Conservation (phyloP, 371 early-diverging fungal species). For the Syncephalastrum contaminatum region DNA sequence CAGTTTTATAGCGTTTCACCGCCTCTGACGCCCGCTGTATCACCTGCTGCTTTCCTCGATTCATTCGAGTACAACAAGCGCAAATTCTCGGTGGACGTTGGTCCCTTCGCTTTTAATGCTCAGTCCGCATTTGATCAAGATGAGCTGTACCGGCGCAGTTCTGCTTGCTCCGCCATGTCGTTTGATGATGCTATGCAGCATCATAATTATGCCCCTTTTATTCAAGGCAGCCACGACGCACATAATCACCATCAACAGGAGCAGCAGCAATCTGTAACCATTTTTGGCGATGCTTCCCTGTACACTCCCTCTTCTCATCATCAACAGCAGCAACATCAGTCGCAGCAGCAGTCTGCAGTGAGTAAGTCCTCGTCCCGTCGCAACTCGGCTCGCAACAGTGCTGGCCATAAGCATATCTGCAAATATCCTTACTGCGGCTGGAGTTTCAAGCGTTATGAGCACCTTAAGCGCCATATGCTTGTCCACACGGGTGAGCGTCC, state of each 20-base stretch:
- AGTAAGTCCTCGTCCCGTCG: constrained; percentile 3
- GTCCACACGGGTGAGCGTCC: constrained; percentile 61
- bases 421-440: constrained; percentile 45
- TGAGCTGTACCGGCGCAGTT: constrained; percentile 13
- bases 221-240: background rate
- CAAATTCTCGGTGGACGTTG: constrained; percentile 23
- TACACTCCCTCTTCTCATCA: background rate
- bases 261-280: constrained; percentile 1
- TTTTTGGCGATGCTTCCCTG: constrained; percentile 4
- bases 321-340: constrained; percentile 4
- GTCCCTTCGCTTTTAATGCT: constrained; percentile 17
- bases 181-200: constrained; percentile 7
- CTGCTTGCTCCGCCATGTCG: constrained; percentile 9
- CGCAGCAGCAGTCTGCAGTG: background rate
- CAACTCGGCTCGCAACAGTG: constrained; percentile 1
- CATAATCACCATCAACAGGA: constrained; percentile 9
- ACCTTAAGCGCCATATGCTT: constrained; percentile 73
- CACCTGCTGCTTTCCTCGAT: constrained; percentile 24
- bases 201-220: background rate
- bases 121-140: constrained; percentile 5
- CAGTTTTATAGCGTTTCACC: constrained; percentile 17
- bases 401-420: constrained; percentile 35
- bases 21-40: constrained; percentile 29
- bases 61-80: constrained; percentile 18
- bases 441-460: constrained; percentile 74